Evolutionary conservation across 495 filamentous ascomycete genomes (phyloP).

Genomic region (Choiromyces venosus): DNA sequence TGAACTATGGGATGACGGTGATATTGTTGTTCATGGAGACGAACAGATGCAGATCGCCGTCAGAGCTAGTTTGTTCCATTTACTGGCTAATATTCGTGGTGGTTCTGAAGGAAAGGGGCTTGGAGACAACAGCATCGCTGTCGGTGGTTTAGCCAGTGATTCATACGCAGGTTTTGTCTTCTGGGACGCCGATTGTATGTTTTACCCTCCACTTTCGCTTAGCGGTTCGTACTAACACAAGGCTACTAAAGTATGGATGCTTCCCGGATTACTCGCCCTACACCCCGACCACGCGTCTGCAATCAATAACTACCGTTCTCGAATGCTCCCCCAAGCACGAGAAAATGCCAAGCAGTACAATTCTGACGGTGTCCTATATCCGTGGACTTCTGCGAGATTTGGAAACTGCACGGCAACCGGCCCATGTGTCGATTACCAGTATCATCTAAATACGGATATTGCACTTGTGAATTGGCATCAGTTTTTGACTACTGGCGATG

Average conservation of each 20-base stretch:
- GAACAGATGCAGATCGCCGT: conserved; percentile 58
- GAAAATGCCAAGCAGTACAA: conserved; percentile 49
- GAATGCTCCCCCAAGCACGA: conserved; percentile 49
- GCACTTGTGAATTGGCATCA: conserved; percentile 54
- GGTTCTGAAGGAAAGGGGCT: conserved; percentile 49
- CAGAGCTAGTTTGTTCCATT: conserved; percentile 62
- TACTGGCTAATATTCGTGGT: conserved; percentile 56
- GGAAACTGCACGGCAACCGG: conserved; percentile 59
- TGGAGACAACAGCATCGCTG: conserved; percentile 52
- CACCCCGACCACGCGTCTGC: conserved; percentile 49
- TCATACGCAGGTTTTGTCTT: conserved; percentile 56
- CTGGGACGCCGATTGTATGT: conserved; percentile 52
- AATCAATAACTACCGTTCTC: conserved; percentile 51
- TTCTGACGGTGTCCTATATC: conserved; percentile 50
- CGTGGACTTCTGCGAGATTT: conserved; percentile 56
- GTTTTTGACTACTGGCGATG: conserved; percentile 49
- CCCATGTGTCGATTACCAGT: conserved; percentile 58
- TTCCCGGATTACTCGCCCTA: conserved; percentile 51
- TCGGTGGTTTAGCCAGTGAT: conserved; percentile 53
- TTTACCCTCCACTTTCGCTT: background rate
- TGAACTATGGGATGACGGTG: conserved; percentile 49
- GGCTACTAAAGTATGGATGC: conserved; percentile 51
- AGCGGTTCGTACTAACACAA: conserved; percentile 1
- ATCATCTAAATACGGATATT: conserved; percentile 69
- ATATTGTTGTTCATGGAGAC: conserved; percentile 62